Base-by-base conservation (phyloP, 345 rosid species). In the Pseudoturritis turrita region DNA sequence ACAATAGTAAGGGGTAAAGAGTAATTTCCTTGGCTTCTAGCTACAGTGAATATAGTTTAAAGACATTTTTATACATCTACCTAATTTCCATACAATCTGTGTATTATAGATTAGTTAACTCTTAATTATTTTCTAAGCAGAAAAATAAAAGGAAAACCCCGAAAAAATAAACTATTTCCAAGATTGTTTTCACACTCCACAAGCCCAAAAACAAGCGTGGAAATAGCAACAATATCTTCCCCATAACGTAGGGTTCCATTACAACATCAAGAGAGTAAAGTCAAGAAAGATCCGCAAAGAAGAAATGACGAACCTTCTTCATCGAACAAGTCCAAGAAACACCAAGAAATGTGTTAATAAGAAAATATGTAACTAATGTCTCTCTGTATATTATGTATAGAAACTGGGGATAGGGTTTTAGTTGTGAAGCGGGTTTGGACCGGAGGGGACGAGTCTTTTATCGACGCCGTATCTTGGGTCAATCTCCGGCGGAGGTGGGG, bases 361-460 rank as follows among this genome's bases (percentile, higher is more conserved):
- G 29, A 59, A 44, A 23, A 29, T 63, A 43, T 33, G 71, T 43
- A 15, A 45, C 71, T 37, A 68, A 5, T 22, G 59, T 39, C 33
- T 37, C 7, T 50, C 29, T 50, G 59, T 59, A 26, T 25, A 35
- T 54, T 36, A 44, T 36, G 61, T 39, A 56, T 63, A 45, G 43
- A 46, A 74, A 59, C 23, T 19, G 51, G 8, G 39, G 52, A 36
- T 57, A 46, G 2, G 23, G 69, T 43, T 28, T 45, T 62, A 83
- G 84, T 90, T 96, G 81, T 92, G 96, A 69, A 92, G 83, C 7
- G 98, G 96, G 76, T 92, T 92, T 3, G 98, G 93, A 52, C 98
- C 97, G 2, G 93, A 85, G 9, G 97, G 98, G 41, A 92, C 98
- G 6, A 83, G 91, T 36, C 96, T 89, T 72, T 90, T 92, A 65